Evolutionary conservation across 129 eudicot species (phyloP).

Genomic region (Cynara cardunculus): DNA sequence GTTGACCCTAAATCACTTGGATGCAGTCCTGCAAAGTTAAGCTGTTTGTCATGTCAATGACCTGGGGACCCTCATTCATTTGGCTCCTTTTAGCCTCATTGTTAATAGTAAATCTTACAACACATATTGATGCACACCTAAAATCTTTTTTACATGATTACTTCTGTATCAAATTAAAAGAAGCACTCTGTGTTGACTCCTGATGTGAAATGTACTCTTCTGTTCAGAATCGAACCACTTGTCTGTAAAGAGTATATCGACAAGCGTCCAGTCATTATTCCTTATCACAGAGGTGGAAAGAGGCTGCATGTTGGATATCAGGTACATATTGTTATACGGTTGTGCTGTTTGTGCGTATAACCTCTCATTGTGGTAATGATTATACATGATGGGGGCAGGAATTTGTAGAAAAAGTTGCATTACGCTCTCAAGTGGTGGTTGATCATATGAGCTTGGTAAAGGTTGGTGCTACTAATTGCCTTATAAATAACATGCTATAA

Average conservation of each 20-base stretch:
- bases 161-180: background rate
- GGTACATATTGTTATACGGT: slow-evolving; percentile 37
- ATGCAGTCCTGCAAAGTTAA: too few species aligned
- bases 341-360: background rate
- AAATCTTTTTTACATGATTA: background rate
- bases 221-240: slow-evolving; percentile 85
- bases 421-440: slow-evolving; percentile 52
- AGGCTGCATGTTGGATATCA: slow-evolving; percentile 79
- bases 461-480: slow-evolving; percentile 37
- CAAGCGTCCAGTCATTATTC: slow-evolving; percentile 74
- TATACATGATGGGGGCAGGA: slow-evolving; percentile 52
- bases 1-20: too few species aligned
- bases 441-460: slow-evolving; percentile 41
- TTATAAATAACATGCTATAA: background rate
- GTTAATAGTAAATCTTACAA: background rate
- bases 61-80: too few species aligned
- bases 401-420: slow-evolving; percentile 62
- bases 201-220: slow-evolving; percentile 10
- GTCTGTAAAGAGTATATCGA: slow-evolving; percentile 63
- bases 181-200: slow-evolving; percentile 2
- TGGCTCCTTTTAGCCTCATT: too few species aligned
- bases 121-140: background rate
- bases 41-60: too few species aligned
- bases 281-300: slow-evolving; percentile 97
- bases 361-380: background rate